Base-by-base conservation (phyloP, 208 protist species). In the Wallacemonas rigidus region DNA sequence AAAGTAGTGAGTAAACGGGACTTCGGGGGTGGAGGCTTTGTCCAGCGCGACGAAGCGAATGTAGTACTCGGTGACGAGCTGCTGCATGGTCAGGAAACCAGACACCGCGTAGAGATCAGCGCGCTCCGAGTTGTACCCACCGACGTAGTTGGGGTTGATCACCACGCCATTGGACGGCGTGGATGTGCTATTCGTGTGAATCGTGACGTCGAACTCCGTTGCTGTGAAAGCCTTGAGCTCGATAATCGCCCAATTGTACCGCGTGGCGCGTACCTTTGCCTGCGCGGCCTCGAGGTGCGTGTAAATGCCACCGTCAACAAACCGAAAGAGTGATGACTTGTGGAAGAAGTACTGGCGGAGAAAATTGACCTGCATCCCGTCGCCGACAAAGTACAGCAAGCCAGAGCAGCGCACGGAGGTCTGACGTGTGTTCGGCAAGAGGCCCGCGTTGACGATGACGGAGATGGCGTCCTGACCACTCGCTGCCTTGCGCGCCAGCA, bases 1-100 rank as follows among this genome's bases (percentile, higher is more conserved):
- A 35, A 73, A 63, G 35, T 68, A 82, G 56, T 82, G 77, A 3
- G 15, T 57, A 40, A 58, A 71, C n/a, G 60, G 60, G 4, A 55
- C 51, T 39, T 55, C 64, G 6, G 51, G 51, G 26, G 51, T 58
- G 48, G 35, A 40, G 38, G 9, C 47, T 12, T 47, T 55, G 60
- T 65, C 60, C 41, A 87, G 3, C 44, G 82, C 80, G 36, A 72
- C 71, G n/a, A 85, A 26, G 3, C 78, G 60, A 5, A 82, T 36
- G 70, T 88, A 85, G 45, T 76, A 83, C 71, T 87, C 71, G 9
- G 68, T 77, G 26, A 90, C 69, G 2, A 60, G n/a, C 45, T 77
- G 36, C 68, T 85, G 75, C 41, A 85, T 55, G 2, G 64, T 75
- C n/a, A 74, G 48, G 67, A 85, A 85, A 8, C 79, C 79, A 14